Percentiles rank a stretch among this genome's conserved stretches.
Conservation (phyloP, 2,329 filamentous ascomycete species). For the Mycocentrospora acerina region DNA sequence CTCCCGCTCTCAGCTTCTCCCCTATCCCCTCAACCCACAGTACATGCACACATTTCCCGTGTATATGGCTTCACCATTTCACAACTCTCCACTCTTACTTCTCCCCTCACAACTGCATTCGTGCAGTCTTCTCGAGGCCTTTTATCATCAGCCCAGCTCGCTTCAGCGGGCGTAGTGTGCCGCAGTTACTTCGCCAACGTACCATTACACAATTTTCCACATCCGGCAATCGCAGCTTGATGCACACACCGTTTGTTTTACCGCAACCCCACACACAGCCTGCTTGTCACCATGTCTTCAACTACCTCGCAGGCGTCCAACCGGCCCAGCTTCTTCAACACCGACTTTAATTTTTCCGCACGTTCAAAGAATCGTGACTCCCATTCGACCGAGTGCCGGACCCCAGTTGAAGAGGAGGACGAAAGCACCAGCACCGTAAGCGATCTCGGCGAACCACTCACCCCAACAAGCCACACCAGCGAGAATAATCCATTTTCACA, state of each 20-base stretch:
- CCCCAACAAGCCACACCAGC: conserved; percentile 40
- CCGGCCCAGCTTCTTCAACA: conserved; percentile 21
- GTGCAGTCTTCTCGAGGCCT: conserved; percentile 23
- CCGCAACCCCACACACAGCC: conserved; percentile 11
- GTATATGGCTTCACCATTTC: conserved; percentile 37
- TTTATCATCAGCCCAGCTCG: conserved; percentile 37
- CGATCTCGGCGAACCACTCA: conserved; percentile 42
- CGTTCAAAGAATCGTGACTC: conserved; percentile 29
- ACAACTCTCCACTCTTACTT: conserved; percentile 19
- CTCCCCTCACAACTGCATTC: conserved; percentile 20
- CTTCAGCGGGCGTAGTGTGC: conserved; percentile 37
- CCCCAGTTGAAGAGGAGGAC: conserved; percentile 41
- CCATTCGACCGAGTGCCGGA: conserved; percentile 26
- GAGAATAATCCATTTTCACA: conserved; percentile 31
- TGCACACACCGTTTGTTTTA: conserved; percentile 4
- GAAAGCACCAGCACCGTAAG: conserved; percentile 43
- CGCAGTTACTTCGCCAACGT: conserved; percentile 1
- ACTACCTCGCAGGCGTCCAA: conserved; percentile 16
- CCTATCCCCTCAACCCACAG: neutral
- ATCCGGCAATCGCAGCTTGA: neutral
- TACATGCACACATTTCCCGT: conserved; percentile 7
- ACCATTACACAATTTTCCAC: neutral
- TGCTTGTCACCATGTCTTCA: conserved; percentile 25
- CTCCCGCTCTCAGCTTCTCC: neutral
- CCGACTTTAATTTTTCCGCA: conserved; percentile 19